Evolutionary conservation across 352 stramenopile genomes (phyloP), one percentile per base, ranked within the genome.

Genomic region (Globisporangium polare): DNA sequence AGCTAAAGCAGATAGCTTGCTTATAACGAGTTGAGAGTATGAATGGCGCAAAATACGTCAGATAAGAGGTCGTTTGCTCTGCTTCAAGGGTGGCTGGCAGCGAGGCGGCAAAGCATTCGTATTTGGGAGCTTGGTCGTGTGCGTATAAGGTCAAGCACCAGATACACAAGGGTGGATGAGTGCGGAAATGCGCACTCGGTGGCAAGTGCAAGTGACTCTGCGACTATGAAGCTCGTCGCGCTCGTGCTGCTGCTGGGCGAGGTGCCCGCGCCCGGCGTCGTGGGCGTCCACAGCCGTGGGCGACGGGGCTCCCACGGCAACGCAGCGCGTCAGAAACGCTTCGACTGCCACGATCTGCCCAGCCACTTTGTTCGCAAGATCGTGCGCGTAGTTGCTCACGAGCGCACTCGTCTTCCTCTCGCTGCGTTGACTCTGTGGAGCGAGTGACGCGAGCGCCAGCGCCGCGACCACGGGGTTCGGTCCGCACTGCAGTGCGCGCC

Each of bases 131-230:
- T 33, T 7, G 4, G 29, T 4, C 29, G 29, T 33, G 29, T 33
- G 29, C 4, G 29, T 33, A 33, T 33, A 33, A 33, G 29, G 29
- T 7, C 8, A 33, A 33, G 29, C 29, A 33, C 29, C 29, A 33
- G 8, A 33, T 33, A 33, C 29, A 33, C 29, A 33, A 33, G 29
- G 29, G n/a, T 54, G 55, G 31, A 57, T 61, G 27, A 61, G 50
- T 10, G 59, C 59, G 20, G 60, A 66, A 24, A 66, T 66, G 60
- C 60, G 60, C 24, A 66, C 60, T 29, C 60, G 43, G 26, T 66
- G 26, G 33, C 60, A 66, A 20, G 60, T 46, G 53, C 43, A 66
- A 5, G 24, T n/a, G 17, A 39, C 39, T n/a, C 46, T 18, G 18
- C 15, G 17, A 22, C 20, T 24, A 18, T 12, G 31, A 4, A 24